phyloP scores from a whole-genome alignment of 805 yeast species.

The Starmerella ratchasimensis region DNA sequence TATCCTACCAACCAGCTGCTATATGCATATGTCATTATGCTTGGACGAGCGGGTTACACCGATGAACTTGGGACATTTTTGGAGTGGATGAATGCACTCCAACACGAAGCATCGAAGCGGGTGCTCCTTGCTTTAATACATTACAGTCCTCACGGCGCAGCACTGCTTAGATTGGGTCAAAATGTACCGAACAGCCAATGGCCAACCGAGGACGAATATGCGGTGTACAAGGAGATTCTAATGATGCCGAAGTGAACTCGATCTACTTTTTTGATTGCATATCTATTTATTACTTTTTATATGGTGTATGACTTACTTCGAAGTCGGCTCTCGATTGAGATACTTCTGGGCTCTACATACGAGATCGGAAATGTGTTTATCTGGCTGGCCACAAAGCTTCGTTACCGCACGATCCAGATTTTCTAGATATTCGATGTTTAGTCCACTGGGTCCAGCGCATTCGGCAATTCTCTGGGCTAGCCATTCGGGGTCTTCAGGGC shows the following conservation, averaged over 20 bases:
- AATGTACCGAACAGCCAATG: conserved; percentile 17
- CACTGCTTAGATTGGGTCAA: conserved; percentile 20
- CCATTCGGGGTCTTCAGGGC: conserved; percentile 49
- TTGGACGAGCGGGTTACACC: conserved; percentile 35
- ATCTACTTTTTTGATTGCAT: no score
- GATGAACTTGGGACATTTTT: conserved; percentile 39
- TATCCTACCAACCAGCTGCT: conserved; percentile 38
- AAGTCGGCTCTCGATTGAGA: conserved; percentile 1
- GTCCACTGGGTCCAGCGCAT: conserved; percentile 69
- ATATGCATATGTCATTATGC: conserved; percentile 38
- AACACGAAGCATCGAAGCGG: conserved; percentile 31
- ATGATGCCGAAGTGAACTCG: not conserved
- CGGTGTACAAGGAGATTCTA: conserved; percentile 11
- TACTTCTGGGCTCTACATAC: conserved; percentile 24
- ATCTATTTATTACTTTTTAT: not conserved
- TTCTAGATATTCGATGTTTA: conserved; percentile 56
- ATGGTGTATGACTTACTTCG: no score
- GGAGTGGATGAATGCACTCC: conserved; percentile 40
- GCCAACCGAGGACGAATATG: conserved; percentile 24
- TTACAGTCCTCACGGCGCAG: conserved; percentile 23
- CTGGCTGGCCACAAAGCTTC: conserved; percentile 30
- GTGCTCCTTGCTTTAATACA: conserved; percentile 32
- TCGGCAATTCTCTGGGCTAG: conserved; percentile 50
- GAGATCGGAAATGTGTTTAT: conserved; percentile 33
- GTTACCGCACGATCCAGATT: conserved; percentile 39